Evolutionary conservation across 2,329 filamentous ascomycete genomes (phyloP).

Genomic region (Pseudopyrenochaeta lycopersici): DNA sequence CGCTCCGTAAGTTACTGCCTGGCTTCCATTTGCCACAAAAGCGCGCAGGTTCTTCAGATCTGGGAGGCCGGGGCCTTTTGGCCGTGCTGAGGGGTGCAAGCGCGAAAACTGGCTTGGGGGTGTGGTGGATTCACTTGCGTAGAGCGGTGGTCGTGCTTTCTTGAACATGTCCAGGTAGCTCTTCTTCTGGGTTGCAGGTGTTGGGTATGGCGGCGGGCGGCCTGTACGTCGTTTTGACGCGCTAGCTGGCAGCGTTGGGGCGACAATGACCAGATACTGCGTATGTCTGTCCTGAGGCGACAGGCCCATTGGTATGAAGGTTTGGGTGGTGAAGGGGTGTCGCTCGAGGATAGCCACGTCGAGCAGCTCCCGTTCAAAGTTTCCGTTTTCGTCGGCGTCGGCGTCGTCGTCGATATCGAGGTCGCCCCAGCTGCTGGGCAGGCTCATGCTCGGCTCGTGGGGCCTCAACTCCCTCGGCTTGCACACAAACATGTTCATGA

Average conservation of each 20-base stretch:
- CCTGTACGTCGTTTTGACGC: conserved; percentile 35
- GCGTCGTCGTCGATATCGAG: conserved; percentile 45
- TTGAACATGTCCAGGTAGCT: conserved; percentile 53
- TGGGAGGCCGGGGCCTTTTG: conserved; percentile 68
- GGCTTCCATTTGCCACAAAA: conserved; percentile 78
- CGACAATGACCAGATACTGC: conserved; percentile 86
- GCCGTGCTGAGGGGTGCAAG: conserved; percentile 43
- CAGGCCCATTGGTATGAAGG: conserved; percentile 80
- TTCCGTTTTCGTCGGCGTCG: conserved; percentile 36
- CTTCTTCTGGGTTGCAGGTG: conserved; percentile 38
- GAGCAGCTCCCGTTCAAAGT: conserved; percentile 58
- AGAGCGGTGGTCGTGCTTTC: conserved; percentile 52
- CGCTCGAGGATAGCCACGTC: conserved; percentile 80
- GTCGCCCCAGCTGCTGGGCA: conserved; percentile 47
- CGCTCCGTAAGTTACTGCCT: conserved; percentile 90
- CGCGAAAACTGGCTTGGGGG: conserved; percentile 39
- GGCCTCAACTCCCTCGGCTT: conserved; percentile 67
- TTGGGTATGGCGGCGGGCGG: conserved; percentile 55
- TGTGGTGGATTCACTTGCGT: conserved; percentile 61
- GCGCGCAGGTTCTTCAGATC: conserved; percentile 76
- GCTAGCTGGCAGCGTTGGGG: conserved; percentile 72
- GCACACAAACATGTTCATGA: conserved; percentile 92
- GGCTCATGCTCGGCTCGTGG: conserved; percentile 46
- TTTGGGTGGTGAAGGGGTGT: conserved; percentile 94
- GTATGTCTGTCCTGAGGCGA: conserved; percentile 56